These are phyloP conservation scores for Suillus subalutaceus DNA, from an alignment of 768 basidiomycete genomes.

Conservation along the genomic window DNA sequence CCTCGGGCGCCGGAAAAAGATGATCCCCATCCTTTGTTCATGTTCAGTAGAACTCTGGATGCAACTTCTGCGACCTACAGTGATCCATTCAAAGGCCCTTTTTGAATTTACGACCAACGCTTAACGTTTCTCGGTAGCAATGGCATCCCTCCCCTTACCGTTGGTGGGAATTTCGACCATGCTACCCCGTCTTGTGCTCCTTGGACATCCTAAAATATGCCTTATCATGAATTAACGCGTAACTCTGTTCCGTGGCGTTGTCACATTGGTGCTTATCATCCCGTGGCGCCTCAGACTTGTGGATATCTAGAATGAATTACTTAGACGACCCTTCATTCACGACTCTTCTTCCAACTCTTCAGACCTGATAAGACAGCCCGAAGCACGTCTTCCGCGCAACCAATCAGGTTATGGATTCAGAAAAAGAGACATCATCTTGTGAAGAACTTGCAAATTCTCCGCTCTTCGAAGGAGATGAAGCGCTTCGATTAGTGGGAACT, in stretches of 20 bases:
- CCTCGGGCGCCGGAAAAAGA: too few relatives aligned
- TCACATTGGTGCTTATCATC: constrained; percentile 2
- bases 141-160: background rate
- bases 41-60: background rate
- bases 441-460: background rate
- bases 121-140: background rate
- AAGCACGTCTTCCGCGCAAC: background rate
- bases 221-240: background rate
- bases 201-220: constrained; percentile 8
- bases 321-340: background rate
- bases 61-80: background rate
- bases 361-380: background rate
- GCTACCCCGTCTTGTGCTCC: constrained; percentile 1
- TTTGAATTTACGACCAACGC: background rate
- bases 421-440: background rate
- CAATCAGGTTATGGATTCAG: background rate
- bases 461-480: constrained; percentile 52
- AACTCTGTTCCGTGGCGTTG: background rate
- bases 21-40: background rate
- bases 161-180: background rate
- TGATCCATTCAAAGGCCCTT: background rate
- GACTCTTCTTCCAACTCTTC: background rate
- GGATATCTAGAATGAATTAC: background rate
- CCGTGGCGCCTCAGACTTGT: background rate
- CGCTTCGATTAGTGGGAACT: constrained; percentile 56